Base-by-base conservation (phyloP, 495 filamentous ascomycete genomes). In the Aspergillus affinis region DNA sequence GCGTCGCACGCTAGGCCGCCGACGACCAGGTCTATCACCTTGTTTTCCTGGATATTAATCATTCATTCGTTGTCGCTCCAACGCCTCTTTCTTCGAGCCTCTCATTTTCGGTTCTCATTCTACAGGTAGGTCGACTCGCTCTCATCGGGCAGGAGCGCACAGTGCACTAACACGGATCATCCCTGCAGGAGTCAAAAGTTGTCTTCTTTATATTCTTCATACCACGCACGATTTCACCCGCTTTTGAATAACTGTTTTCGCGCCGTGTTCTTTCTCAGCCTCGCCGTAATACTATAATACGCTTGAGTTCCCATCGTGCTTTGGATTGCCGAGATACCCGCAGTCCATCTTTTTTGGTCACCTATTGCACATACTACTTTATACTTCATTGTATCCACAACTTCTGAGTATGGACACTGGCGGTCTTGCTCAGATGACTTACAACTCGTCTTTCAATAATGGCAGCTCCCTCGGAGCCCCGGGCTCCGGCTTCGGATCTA, bases 391-490 rank as follows among this genome's bases (percentile, higher is more conserved):
- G 61, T 57, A 54, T 41, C 52, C 55, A 67, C 52, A 44, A 64
- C 60, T 61, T 59, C 80, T 87, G 90, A 92, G 89, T 83, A 94
- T 96, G 86, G 89, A 96, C 92, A 86, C 93, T 84, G 94, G 93
- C 84, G 92, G 92, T 92, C 91, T 97, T 83, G 89, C 93, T 92
- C 94, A 96, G 82, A 98, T 98, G 95, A 89, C 91, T 75, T 95
- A 93, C 84, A 88, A 90, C 79, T 88, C 80, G 65, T 80, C 84
- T 69, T 82, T 84, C 73, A 80, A 83, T 73, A 82, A 83, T 78
- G 86, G 85, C 71, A 69, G 68, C 61, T 81, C 80, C 63, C 78
- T 94, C 68, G 89, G 87, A 59, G 85, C 89, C 72, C 87, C 91
- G 18, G 77, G 82, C 62, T 88, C 89, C 62, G 89, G 90, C 61